Percentiles rank a stretch among this genome's conserved stretches.
Evolutionary conservation across 306 rosid genomes (phyloP).

Genomic region (Lithocarpus polystachyus): DNA sequence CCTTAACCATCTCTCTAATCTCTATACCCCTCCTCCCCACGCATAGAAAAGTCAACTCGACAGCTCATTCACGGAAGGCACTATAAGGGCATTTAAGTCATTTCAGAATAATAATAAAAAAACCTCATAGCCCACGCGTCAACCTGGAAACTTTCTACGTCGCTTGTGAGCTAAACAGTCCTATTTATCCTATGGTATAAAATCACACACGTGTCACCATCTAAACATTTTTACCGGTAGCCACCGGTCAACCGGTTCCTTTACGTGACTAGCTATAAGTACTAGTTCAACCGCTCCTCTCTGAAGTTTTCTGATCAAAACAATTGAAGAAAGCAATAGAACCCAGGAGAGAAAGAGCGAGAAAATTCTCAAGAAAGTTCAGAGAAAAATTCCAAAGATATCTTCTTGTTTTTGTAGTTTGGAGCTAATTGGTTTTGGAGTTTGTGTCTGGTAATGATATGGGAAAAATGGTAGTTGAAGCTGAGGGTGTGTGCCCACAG

Average conservation of each 20-base stretch:
- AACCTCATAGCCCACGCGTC: constrained; percentile 43
- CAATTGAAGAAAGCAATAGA: neutral
- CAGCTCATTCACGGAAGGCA: neutral
- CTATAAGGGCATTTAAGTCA: constrained; percentile 23
- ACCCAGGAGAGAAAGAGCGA: constrained; percentile 20
- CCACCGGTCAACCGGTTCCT: constrained; percentile 49
- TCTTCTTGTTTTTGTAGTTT: neutral
- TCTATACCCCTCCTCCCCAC: neutral
- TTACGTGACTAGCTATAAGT: constrained; percentile 24
- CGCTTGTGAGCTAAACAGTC: constrained; percentile 21
- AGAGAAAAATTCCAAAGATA: neutral
- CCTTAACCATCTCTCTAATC: neutral
- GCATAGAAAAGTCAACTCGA: constrained; percentile 29
- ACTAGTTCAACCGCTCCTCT: neutral
- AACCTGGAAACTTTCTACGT: constrained; percentile 29
- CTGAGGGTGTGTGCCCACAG: constrained; percentile 52
- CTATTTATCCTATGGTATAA: neutral
- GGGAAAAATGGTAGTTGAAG: constrained; percentile 73
- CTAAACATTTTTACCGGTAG: constrained; percentile 31
- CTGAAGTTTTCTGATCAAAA: constrained; percentile 4
- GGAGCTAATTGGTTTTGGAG: constrained; percentile 8
- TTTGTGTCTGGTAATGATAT: constrained; percentile 15
- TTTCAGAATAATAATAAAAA: fast-evolving
- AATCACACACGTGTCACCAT: constrained; percentile 41
- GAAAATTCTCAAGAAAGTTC: neutral